phyloP scores from a whole-genome alignment of 2,329 filamentous ascomycete genomes.

The Coleophoma cylindrospora region DNA sequence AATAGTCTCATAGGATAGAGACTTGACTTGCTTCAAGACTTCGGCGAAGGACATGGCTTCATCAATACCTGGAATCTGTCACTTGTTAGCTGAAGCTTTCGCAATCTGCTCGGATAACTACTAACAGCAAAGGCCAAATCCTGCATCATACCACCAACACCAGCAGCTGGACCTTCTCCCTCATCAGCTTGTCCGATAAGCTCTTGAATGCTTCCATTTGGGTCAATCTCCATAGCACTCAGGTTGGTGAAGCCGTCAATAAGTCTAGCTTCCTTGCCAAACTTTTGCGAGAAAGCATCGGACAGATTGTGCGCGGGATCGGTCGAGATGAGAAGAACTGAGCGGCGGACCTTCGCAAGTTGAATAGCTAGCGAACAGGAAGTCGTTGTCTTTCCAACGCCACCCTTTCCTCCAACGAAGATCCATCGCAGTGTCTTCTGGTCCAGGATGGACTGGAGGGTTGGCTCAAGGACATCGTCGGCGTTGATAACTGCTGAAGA shows the following conservation, averaged over 20 bases:
- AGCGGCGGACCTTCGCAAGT: conserved; percentile 89
- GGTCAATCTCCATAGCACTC: conserved; percentile 98
- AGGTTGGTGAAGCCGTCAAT: conserved; percentile 90
- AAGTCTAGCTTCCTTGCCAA: conserved; percentile 94
- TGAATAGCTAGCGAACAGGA: conserved; percentile 98
- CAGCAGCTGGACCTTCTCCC: conserved; percentile 65
- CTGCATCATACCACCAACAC: conserved; percentile 95
- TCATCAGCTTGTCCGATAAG: conserved; percentile 74
- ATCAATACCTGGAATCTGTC: conserved; percentile 94
- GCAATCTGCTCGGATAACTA: conserved; percentile 10
- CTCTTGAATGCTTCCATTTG: conserved; percentile 96
- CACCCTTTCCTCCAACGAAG: conserved; percentile 97
- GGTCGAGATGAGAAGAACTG: conserved; percentile 94
- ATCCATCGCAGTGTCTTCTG: conserved; percentile 97
- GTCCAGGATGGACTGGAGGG: conserved; percentile 89
- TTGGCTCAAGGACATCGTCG: conserved; percentile 84
- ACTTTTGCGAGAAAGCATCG: conserved; percentile 98
- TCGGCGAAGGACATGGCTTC: conserved; percentile 99
- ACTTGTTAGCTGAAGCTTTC: conserved; percentile 1
- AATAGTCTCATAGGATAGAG: conserved; percentile 96
- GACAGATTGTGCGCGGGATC: conserved; percentile 97
- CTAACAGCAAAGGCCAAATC: conserved; percentile 90
- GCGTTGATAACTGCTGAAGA: conserved; percentile 42
- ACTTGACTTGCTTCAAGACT: conserved; percentile 98
- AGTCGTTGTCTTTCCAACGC: conserved; percentile 98